Conservation (phyloP, 441 rosid genomes). For the Manihot esculenta region DNA sequence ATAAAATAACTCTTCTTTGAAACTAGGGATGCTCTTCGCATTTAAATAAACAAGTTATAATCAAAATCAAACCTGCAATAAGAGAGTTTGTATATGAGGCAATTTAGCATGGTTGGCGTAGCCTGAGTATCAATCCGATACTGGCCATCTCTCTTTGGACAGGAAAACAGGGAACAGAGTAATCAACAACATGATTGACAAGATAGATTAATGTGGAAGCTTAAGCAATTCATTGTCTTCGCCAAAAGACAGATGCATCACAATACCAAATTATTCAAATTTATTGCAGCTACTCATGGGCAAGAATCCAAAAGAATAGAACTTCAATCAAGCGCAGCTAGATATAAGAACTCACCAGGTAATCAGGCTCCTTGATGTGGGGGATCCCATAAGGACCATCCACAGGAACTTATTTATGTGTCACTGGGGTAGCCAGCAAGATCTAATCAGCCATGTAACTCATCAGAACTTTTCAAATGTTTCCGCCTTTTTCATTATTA, state of each 20-base stretch:
- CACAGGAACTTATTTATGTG: conserved; percentile 95
- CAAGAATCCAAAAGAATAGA: conserved; percentile 5
- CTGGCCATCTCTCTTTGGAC: conserved; percentile 85
- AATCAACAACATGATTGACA: conserved; percentile 10
- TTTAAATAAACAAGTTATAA: conserved; percentile 8
- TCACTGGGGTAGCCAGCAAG: conserved; percentile 98
- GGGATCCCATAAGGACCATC: conserved; percentile 99
- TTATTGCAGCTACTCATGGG: background rate
- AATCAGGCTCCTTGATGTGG: conserved; percentile 98
- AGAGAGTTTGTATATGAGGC: conserved; percentile 94
- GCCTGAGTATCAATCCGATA: conserved; percentile 93
- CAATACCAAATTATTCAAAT: no score
- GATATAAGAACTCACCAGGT: conserved; percentile 56
- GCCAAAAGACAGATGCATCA: background rate
- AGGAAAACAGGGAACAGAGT: conserved; percentile 13
- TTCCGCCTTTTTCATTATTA: background rate
- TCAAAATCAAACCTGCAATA: conserved; percentile 74
- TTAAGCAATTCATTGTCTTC: background rate
- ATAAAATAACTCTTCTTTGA: conserved; percentile 10
- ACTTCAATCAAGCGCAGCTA: background rate
- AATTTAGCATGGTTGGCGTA: conserved; percentile 93
- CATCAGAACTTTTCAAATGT: conserved; percentile 34
- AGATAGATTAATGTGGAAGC: background rate
- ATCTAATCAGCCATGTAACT: conserved; percentile 48
- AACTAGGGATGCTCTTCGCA: conserved; percentile 13